Conservation (phyloP, 192 early-diverging fungal genomes). For the Dimargaris xerosporica region DNA sequence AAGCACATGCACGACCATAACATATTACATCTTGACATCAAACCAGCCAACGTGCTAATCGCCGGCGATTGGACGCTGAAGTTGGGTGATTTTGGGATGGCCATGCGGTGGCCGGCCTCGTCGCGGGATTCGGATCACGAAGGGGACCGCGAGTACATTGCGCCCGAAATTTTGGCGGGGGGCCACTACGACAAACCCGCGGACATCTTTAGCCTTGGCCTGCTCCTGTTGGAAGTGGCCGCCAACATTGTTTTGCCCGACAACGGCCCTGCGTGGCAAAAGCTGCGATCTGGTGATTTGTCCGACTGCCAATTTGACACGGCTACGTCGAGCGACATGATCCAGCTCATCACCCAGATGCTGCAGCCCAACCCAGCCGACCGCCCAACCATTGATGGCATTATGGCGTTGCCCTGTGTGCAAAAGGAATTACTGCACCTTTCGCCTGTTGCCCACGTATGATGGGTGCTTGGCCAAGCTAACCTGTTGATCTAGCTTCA, state of each 20-base stretch:
- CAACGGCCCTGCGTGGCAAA: conserved; percentile 76
- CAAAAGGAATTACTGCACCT: not conserved
- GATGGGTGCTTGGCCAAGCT: too few relatives aligned
- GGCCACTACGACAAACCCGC: conserved; percentile 55
- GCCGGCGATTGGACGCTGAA: conserved; percentile 46
- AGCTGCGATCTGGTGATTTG: conserved; percentile 61
- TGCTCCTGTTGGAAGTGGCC: conserved; percentile 76
- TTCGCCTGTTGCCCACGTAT: too few relatives aligned
- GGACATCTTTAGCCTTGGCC: conserved; percentile 87
- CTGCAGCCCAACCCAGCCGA: conserved; percentile 36
- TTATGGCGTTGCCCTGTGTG: conserved; percentile 32
- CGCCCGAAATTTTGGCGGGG: conserved; percentile 58
- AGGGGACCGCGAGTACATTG: conserved; percentile 88
- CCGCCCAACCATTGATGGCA: conserved; percentile 36
- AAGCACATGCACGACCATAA: conserved; percentile 49
- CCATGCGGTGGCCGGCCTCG: conserved; percentile 26
- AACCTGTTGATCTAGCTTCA: too few relatives aligned
- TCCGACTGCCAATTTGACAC: conserved; percentile 34
- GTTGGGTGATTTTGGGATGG: conserved; percentile 86
- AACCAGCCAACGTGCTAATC: conserved; percentile 78
- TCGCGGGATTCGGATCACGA: conserved; percentile 43
- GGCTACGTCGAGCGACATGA: conserved; percentile 31
- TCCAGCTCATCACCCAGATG: conserved; percentile 48
- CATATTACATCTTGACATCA: conserved; percentile 80
- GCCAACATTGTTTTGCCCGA: conserved; percentile 79